Evolutionary conservation across 495 filamentous ascomycete genomes (phyloP), one percentile per base, ranked within the genome.

Genomic region (Lichenothelia convexa): DNA sequence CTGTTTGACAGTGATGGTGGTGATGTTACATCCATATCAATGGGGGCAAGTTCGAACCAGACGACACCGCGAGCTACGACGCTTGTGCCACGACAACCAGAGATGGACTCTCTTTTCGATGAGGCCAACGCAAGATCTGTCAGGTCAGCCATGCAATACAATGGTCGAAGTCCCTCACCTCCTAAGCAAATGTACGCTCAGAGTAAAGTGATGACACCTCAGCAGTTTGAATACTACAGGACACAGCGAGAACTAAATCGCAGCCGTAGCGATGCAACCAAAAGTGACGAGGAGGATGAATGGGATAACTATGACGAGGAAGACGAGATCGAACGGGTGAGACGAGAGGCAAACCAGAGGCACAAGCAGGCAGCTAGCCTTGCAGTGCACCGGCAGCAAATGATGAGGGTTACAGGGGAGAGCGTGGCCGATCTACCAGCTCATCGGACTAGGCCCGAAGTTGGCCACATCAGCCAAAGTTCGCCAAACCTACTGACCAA

Each of bases 351-450:
- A 30, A 75, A 75, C 48, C 80, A 85, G 44, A 69, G 87, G 40
- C 67, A 73, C 40, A 91, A 87, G 58, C 85, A 93, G 47, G 83
- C 93, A 50, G 87, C 86, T 7, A 82, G 91, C 53, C 67, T 93
- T 53, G 64, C 83, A 9, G 75, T 94, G 5, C 92, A 93, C 51
- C 71, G 89, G 32, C 87, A 94, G 51, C 78, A 87, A 53, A 92
- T 94, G 84, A 91, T 84, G 81, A 93, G 93, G 50, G 77, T 91
- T 15, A 92, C 83, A 5, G 86, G 86, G 33, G 80, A 82, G 21
- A 35, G 37, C 45, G 57, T 65, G 17, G 34, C 34, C 45, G 51
- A 41, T 36, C 42, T 31, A 32, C 44, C 27, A 9, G 21, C 18
- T 27, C 43, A 16, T 3, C 36, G 21, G 11, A 16, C 20, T 9